Conservation (phyloP, 129 eudicot species). For the Arctium lappa region DNA sequence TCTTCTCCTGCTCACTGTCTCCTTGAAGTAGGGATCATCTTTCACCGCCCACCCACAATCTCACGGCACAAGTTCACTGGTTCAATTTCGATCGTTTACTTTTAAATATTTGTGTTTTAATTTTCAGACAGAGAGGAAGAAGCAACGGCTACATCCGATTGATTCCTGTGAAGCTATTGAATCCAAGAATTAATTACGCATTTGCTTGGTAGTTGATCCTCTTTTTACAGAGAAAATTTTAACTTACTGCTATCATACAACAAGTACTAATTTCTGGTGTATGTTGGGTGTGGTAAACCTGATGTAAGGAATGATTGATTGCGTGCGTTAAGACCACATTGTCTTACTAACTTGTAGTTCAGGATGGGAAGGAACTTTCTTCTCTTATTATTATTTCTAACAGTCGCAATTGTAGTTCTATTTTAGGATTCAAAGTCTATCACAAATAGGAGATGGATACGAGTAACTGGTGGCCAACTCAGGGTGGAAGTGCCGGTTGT, state of each 20-base stretch:
- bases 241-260: background rate
- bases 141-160: background rate
- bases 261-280: background rate
- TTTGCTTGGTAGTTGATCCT: background rate
- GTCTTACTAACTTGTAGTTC: too few relatives aligned
- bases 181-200: background rate
- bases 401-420: background rate
- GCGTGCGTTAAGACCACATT: too few relatives aligned
- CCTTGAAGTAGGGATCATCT: too few relatives aligned
- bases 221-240: background rate
- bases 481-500: constrained; percentile 35
- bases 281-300: background rate
- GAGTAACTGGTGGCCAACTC: constrained; percentile 45
- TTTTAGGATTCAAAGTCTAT: background rate
- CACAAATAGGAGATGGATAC: background rate
- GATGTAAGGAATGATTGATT: too few relatives aligned
- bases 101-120: too few relatives aligned
- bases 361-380: background rate
- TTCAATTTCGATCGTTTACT: too few relatives aligned
- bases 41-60: background rate
- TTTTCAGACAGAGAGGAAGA: too few relatives aligned
- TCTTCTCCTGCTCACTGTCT: too few relatives aligned
- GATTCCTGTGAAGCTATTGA: background rate
- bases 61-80: too few relatives aligned
- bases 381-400: background rate